phyloP scores from a whole-genome alignment of 2,329 filamentous ascomycete species.

The Cladophialophora chaetospira region DNA sequence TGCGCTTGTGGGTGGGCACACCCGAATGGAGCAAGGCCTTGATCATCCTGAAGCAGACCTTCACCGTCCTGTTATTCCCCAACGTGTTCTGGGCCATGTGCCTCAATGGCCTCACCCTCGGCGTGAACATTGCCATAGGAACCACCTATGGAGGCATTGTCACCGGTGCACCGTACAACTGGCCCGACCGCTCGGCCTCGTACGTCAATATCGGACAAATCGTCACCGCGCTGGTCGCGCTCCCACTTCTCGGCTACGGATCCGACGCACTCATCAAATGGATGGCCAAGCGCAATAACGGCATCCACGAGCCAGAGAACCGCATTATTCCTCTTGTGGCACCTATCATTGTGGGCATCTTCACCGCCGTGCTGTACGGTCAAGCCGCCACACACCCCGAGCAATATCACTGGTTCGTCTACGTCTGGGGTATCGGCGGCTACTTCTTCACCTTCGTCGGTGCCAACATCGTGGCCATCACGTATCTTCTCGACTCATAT shows the following conservation, averaged over 20 bases:
- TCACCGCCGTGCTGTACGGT: neutral
- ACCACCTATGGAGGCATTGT: neutral
- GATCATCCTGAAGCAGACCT: neutral
- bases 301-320: neutral
- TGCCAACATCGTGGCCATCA: constrained; percentile 48
- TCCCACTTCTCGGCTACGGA: neutral
- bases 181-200: neutral
- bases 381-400: neutral
- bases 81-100: neutral
- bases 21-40: neutral
- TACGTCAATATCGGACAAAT: neutral
- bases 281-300: neutral
- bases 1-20: neutral
- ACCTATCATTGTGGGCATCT: neutral
- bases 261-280: neutral
- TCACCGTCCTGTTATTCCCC: neutral
- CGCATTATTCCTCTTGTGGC: neutral
- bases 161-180: neutral
- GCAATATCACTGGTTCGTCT: neutral
- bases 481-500: constrained; percentile 50
- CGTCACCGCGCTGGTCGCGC: neutral
- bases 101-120: neutral
- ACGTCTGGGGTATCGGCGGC: neutral
- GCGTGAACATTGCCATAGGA: neutral
- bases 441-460: constrained; percentile 40